phyloP scores from a whole-genome alignment of 176 grass and related monocot genomes.

The Triticum monococcum region DNA sequence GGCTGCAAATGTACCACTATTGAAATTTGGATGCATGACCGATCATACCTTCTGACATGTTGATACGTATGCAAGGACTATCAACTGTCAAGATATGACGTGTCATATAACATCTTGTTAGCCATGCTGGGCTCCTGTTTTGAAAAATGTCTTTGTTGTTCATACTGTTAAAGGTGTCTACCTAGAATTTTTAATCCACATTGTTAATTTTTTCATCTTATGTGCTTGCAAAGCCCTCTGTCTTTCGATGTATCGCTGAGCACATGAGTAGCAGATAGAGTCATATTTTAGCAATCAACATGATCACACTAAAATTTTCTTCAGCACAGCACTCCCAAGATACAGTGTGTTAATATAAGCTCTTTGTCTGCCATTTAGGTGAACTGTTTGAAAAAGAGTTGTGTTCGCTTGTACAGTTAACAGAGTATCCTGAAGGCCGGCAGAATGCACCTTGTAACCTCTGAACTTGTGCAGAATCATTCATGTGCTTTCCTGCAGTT shows the following conservation, averaged over 20 bases:
- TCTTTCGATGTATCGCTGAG: conserved; percentile 21
- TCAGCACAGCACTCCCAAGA: not conserved
- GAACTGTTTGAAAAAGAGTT: not conserved
- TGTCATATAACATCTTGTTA: not conserved
- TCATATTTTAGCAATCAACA: not conserved
- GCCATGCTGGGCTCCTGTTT: not conserved
- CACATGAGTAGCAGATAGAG: not conserved
- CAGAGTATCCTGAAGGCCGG: not conserved
- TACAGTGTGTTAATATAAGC: too few species aligned
- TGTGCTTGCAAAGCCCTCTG: not conserved
- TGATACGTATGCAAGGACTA: not conserved
- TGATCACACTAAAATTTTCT: not conserved
- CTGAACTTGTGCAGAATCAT: not conserved
- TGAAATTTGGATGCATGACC: not conserved
- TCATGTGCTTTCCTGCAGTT: too few species aligned
- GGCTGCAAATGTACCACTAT: not conserved
- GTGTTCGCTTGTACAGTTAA: not conserved
- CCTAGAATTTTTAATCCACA: not conserved
- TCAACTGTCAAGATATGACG: not conserved
- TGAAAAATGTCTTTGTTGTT: not conserved
- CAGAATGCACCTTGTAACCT: too few species aligned
- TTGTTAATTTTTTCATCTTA: conserved; percentile 4
- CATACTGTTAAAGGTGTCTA: not conserved
- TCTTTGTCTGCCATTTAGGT: not conserved
- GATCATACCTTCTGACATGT: not conserved